Evolutionary conservation across 371 early-diverging fungal species (phyloP).

Genomic region (Chytridiales sp.): DNA sequence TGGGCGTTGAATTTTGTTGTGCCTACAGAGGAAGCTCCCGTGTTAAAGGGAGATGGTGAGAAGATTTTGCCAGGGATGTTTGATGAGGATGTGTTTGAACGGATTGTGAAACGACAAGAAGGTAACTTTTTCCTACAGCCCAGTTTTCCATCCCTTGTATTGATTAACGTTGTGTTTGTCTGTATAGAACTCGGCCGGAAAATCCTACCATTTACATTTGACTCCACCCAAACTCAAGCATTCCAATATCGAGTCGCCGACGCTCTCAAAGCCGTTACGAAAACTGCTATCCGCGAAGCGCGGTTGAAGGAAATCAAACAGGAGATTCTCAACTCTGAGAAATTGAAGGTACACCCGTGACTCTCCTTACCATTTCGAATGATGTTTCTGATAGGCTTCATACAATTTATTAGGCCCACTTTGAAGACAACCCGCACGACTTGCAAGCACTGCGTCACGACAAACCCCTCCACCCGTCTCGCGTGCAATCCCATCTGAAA

Average conservation of each 20-base stretch:
- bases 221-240: slow-evolving; percentile 84
- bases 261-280: slow-evolving; percentile 80
- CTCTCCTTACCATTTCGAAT: slow-evolving; percentile 4
- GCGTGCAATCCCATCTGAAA: slow-evolving; percentile 83
- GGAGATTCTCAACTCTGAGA: slow-evolving; percentile 92
- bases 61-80: slow-evolving; percentile 33
- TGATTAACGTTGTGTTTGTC: background rate
- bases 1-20: slow-evolving; percentile 83
- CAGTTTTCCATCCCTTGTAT: background rate
- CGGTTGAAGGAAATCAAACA: slow-evolving; percentile 87
- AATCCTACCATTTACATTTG: slow-evolving; percentile 79
- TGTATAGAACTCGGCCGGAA: slow-evolving; percentile 50
- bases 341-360: slow-evolving; percentile 64
- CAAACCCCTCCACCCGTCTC: slow-evolving; percentile 75
- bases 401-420: slow-evolving; percentile 66
- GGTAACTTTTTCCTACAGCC: slow-evolving; percentile 35
- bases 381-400: background rate
- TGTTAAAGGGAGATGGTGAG: slow-evolving; percentile 27
- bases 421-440: slow-evolving; percentile 95
- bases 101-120: slow-evolving; percentile 69
- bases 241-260: slow-evolving; percentile 90
- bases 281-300: slow-evolving; percentile 79
- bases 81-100: slow-evolving; percentile 69
- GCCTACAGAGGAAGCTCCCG: slow-evolving; percentile 17
- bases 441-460: slow-evolving; percentile 91